Base-by-base conservation (phyloP, 345 rosid species). In the Schrenkiella parvula region DNA sequence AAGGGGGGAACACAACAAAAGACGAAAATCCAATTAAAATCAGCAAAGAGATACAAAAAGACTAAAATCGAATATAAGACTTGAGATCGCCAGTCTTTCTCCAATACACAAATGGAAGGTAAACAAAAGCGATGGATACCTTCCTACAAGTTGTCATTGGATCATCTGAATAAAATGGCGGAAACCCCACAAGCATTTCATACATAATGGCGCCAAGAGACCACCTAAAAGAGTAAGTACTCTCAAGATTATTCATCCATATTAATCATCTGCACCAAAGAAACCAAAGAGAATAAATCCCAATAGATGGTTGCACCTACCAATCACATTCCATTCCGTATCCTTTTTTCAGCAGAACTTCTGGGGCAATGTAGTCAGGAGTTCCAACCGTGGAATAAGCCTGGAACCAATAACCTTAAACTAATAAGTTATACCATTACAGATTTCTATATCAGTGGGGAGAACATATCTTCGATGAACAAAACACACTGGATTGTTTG, bases 301-400 rank as follows among this genome's bases (percentile, higher is more conserved):
- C 17, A 50, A 48, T 11, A 50, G 73, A 62, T 62, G 31, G 62
- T 46, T 79, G 68, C 62, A 86, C 95, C 66, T 57, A 95, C 99
- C 97, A 95, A 82, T 93, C 98, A 83, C 98, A 93, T 82, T 93
- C 97, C 97, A 93, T 86, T 70, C 95, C 98, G 51, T 93, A 93
- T 70, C 98, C 98, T 81, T 93, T 93, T 85, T 90, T 93, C 80
- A 93, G 76, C 71, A 93, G 81, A 78, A 93, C 98, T 83, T 93
- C 98, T 23, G 98, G 98, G 51, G 98, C 98, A 76, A 90, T 93
- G 77, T 95, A 89, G 78, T 95, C 97, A 59, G 99, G 97, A 12
- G 99, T 95, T 70, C 99, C 99, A 69, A 95, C 96, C 15, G 97
- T 95, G 57, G 99, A 95, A 80, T 89, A 95, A 80, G 99, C 99